Base-by-base conservation (phyloP, 2,329 filamentous ascomycete genomes). In the Colletotrichum cuscutae region DNA sequence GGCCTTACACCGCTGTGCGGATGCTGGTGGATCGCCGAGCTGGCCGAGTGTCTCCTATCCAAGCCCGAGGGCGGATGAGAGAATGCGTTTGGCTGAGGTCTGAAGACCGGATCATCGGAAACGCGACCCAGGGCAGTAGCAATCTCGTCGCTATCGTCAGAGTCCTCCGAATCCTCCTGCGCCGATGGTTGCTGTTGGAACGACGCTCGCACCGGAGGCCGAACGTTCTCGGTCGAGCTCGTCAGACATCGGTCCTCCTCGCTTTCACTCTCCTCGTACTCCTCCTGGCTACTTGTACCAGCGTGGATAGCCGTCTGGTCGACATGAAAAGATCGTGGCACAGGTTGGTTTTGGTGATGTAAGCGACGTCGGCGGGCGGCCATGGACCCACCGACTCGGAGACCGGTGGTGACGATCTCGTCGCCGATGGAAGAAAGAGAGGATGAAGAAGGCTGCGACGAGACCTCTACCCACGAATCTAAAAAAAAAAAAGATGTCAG, bases 381-480 rank as follows among this genome's bases (percentile, higher is more conserved):
- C 76, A 91, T 90, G 58, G 90, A 88, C 77, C 89, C 88, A 75
- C 93, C 92, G 65, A 98, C 92, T 65, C 91, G 91, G 54, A 98
- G 88, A 30, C 95, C 95, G 5, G 94, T 97, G 2, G 95, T 97
- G 76, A 98, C 93, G 76, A 98, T 96, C 79, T 98, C 95, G 76
- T 98, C 95, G 75, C 89, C 90, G 79, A 93, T 91, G 66, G 91
- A 98, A 24, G 95, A 98, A 13, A 98, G 86, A 15, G 95, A 98
- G 2, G 96, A 98, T 2, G 96, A 97, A 0, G 96, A 98, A 8
- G 96, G 95, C 77, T 97, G 94, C 4, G 96, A 98, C 59, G 93
- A 91, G 73, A 99, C 91, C 82, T 99, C 96, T 77, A 98, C 91
- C 97, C 97, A 99, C 9, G 97, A 98, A 85, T 98, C 97, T 95